Percentiles rank a stretch among this genome's conserved stretches.
Evolutionary conservation across 495 filamentous ascomycete species (phyloP).

Genomic region (Hypoxylon lienhwacheense): DNA sequence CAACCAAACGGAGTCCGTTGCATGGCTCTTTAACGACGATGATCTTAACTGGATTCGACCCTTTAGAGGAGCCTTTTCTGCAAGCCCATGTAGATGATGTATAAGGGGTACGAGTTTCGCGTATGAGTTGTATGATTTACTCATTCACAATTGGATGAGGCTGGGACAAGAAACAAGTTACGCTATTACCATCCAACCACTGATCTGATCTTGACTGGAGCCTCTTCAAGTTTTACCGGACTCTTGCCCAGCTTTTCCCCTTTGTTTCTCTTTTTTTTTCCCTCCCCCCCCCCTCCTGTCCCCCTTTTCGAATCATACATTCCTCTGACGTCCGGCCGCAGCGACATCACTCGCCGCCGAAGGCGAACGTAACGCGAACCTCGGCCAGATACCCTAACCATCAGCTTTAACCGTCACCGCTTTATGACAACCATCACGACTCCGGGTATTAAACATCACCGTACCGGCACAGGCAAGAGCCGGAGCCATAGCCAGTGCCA

Average conservation of each 20-base stretch:
- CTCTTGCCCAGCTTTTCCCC: not conserved
- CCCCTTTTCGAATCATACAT: too few relatives aligned
- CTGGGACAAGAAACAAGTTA: constrained; percentile 18
- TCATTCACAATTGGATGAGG: constrained; percentile 11
- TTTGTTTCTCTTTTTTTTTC: not conserved
- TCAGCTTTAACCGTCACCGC: too few relatives aligned
- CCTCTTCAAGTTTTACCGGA: constrained; percentile 1
- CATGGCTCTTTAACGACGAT: not conserved
- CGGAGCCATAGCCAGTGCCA: not conserved
- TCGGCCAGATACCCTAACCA: too few relatives aligned
- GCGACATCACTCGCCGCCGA: not conserved
- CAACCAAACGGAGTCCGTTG: not conserved
- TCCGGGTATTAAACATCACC: too few relatives aligned
- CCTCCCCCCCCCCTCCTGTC: not conserved
- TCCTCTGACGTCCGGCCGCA: not conserved
- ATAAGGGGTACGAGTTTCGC: constrained; percentile 7
- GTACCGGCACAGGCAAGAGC: too few relatives aligned
- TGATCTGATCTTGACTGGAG: not conserved
- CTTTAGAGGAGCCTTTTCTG: not conserved
- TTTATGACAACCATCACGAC: too few relatives aligned
- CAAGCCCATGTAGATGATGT: not conserved
- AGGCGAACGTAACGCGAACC: too few relatives aligned
- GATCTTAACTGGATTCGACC: too few relatives aligned
- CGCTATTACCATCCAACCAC: constrained; percentile 3
- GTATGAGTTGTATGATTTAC: not conserved